Conservation (phyloP, 768 basidiomycete genomes). For the Auriscalpium vulgare region DNA sequence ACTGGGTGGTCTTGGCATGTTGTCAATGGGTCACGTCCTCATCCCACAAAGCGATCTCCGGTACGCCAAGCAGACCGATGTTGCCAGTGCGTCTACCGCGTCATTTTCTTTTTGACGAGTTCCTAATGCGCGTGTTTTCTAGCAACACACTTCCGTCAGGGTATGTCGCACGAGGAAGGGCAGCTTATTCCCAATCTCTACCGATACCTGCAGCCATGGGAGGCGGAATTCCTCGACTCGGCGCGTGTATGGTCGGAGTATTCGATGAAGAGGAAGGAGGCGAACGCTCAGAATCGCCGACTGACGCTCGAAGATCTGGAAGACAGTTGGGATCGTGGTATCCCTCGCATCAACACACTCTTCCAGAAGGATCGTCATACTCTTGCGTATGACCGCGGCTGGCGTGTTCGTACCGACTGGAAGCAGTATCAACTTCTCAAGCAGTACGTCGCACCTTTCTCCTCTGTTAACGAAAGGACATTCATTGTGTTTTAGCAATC, state of each 20-base stretch:
- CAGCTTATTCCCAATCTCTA: slow-evolving; percentile 96
- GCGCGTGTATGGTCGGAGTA: slow-evolving; percentile 99
- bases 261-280: slow-evolving; percentile 98
- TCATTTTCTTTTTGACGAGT: background rate
- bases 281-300: slow-evolving; percentile 96
- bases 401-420: slow-evolving; percentile 97
- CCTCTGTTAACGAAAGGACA: background rate
- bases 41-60: slow-evolving; percentile 97
- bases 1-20: slow-evolving; percentile 95
- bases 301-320: slow-evolving; percentile 96
- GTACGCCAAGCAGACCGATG: slow-evolving; percentile 98
- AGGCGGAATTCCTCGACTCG: slow-evolving; percentile 95
- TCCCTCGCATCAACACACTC: slow-evolving; percentile 95
- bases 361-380: slow-evolving; percentile 99
- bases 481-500: slow-evolving; percentile 49
- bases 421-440: slow-evolving; percentile 94
- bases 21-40: slow-evolving; percentile 98
- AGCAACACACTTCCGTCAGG: slow-evolving; percentile 99
- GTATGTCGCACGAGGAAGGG: slow-evolving; percentile 94
- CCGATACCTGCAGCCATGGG: slow-evolving; percentile 95
- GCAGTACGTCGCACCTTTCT: slow-evolving; percentile 43
- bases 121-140: slow-evolving; percentile 1
- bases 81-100: slow-evolving; percentile 49
- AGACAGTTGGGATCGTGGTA: slow-evolving; percentile 98
- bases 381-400: slow-evolving; percentile 96